Base-by-base conservation (phyloP, 805 yeast species). In the Kregervanrija delftensis region DNA sequence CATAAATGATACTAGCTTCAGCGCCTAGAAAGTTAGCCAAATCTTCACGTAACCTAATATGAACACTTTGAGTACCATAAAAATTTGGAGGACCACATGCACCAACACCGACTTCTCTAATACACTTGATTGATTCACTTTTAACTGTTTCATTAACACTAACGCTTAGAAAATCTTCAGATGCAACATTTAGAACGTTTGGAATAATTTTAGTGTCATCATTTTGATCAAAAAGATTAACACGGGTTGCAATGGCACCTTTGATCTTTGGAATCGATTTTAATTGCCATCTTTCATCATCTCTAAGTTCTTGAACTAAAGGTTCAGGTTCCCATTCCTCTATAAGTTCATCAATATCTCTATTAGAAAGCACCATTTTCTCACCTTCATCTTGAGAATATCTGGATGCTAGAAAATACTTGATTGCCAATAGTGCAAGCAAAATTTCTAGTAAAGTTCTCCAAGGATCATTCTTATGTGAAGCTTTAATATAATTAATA, bases 1-100 rank as follows among this genome's bases (percentile, higher is more conserved):
- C 96, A 60, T 93, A 93, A 37, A 91, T 68, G 44, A 93, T 86
- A 40, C 88, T 80, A 45, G 75, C 74, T 51, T 86, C 95, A 3
- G 87, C 76, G 22, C 84, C 88, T 52, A 91, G 77, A 58, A 80
- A 91, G 31, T 69, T 61, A 11, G 96, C 80, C 48, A 93, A 65
- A 49, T 80, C 84, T 55, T 79, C 79, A 61, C 89, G 95, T 45
- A 86, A 71, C 55, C 83, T 74, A 44, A 80, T 81, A 60, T 93
- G 99, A 37, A 82, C 88, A 60, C 89, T 96, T 65, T 89, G 96
- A 48, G 89, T 85, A 49, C 99, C 99, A 63, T 90, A 93, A 58
- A 93, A 93, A 45, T 96, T 95, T 37, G 97, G 95, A 5, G 99
- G 98, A 35, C 98, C 96, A 71, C 99, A 93, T 1, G 97, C 91